Evolutionary conservation across 2,329 filamentous ascomycete genomes (phyloP).

Genomic region (Clonostachys solani): DNA sequence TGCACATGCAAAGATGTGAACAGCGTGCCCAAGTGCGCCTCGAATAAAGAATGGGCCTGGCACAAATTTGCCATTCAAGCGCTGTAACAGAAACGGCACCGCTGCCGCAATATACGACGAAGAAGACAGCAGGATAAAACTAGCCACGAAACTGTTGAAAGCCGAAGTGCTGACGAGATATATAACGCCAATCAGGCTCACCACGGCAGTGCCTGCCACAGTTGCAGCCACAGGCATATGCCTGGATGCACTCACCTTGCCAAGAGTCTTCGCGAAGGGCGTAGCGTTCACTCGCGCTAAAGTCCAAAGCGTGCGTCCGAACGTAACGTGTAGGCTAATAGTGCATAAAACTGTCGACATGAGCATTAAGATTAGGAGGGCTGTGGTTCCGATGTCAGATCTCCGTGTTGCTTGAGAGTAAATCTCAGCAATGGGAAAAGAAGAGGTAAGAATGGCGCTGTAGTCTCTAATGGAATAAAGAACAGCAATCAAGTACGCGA

Average conservation of each 20-base stretch:
- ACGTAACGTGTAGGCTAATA: constrained; percentile 29
- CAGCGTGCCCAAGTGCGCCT: constrained; percentile 35
- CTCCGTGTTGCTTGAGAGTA: constrained; percentile 53
- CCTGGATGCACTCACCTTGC: constrained; percentile 18
- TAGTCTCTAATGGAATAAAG: constrained; percentile 56
- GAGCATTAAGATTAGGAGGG: constrained; percentile 37
- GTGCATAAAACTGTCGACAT: constrained; percentile 27
- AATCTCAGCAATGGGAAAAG: constrained; percentile 63
- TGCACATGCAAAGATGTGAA: constrained; percentile 45
- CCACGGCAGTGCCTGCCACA: constrained; percentile 32
- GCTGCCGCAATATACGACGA: constrained; percentile 57
- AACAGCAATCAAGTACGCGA: constrained; percentile 45
- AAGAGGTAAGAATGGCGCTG: constrained; percentile 40
- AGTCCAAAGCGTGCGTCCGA: constrained; percentile 31
- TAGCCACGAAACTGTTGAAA: constrained; percentile 62
- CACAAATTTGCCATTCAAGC: constrained; percentile 27
- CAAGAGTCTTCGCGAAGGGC: constrained; percentile 20
- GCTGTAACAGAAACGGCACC: constrained; percentile 47
- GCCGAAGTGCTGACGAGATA: constrained; percentile 62
- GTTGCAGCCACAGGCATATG: constrained; percentile 40
- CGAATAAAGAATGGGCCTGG: constrained; percentile 54
- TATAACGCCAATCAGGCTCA: constrained; percentile 55
- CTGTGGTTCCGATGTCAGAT: constrained; percentile 42
- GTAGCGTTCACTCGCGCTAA: constrained; percentile 32
- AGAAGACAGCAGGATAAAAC: constrained; percentile 29